phyloP scores from a whole-genome alignment of 148 eudicot genomes.

The Rheum nobile region DNA sequence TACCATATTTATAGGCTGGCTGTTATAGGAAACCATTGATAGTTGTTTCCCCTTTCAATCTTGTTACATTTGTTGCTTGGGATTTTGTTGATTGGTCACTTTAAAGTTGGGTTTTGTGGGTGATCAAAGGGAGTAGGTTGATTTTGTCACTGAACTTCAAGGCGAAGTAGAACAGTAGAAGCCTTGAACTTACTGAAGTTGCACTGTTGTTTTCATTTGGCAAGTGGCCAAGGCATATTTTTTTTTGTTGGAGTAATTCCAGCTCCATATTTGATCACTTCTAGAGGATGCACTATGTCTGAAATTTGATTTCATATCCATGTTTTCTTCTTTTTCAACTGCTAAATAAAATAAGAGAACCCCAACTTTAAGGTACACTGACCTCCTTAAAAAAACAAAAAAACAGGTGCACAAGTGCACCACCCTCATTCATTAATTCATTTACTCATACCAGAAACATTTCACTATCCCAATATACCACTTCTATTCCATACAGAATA shows the following conservation, averaged over 20 bases:
- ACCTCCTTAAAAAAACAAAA: too few species aligned
- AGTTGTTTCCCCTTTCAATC: background rate
- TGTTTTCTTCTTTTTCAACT: too few species aligned
- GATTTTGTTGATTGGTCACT: too few species aligned
- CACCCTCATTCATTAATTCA: too few species aligned
- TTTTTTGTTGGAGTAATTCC: background rate
- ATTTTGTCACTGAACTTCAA: background rate
- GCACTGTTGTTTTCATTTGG: background rate
- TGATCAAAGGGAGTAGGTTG: background rate
- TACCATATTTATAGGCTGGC: constrained; percentile 1
- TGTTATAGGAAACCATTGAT: background rate
- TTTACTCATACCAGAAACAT: too few species aligned
- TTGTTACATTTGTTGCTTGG: background rate
- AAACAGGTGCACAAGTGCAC: too few species aligned
- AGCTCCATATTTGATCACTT: background rate
- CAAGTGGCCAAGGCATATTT: background rate
- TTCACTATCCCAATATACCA: too few species aligned
- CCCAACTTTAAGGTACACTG: too few species aligned
- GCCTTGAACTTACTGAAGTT: background rate
- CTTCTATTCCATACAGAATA: too few species aligned
- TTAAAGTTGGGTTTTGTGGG: background rate
- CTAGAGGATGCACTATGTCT: too few species aligned
- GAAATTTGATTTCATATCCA: too few species aligned
- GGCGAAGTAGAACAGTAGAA: background rate
- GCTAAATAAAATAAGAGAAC: too few species aligned